Evolutionary conservation across 2,329 filamentous ascomycete species (phyloP).

Genomic region (Laburnicola sp.): DNA sequence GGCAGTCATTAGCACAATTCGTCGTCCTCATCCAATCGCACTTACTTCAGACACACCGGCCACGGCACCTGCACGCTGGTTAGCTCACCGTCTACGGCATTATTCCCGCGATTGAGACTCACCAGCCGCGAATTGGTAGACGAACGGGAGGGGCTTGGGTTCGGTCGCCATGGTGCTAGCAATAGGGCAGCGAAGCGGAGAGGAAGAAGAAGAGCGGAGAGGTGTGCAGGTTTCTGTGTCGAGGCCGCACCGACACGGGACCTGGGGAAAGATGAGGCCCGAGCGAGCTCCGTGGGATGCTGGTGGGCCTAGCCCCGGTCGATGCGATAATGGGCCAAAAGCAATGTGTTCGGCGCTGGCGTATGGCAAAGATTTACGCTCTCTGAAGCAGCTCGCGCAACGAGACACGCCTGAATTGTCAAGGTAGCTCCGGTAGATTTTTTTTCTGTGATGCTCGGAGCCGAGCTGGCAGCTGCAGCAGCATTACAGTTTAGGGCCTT

Average conservation of each 20-base stretch:
- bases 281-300: slow-evolving; percentile 33
- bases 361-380: too few relatives aligned
- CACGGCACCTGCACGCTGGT: slow-evolving; percentile 69
- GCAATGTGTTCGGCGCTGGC: slow-evolving; percentile 1
- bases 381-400: too few relatives aligned
- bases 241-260: slow-evolving; percentile 19
- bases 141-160: slow-evolving; percentile 78
- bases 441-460: too few relatives aligned
- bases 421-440: too few relatives aligned
- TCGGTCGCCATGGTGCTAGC: slow-evolving; percentile 52
- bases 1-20: slow-evolving; percentile 31
- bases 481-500: too few relatives aligned
- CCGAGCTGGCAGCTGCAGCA: too few relatives aligned
- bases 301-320: slow-evolving; percentile 25
- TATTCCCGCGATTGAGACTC: slow-evolving; percentile 44
- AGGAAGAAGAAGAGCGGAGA: slow-evolving; percentile 14
- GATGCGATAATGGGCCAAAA: slow-evolving; percentile 20
- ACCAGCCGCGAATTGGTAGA: slow-evolving; percentile 95
- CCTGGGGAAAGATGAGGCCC: slow-evolving; percentile 32
- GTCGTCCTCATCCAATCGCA: slow-evolving; percentile 22
- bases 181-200: slow-evolving; percentile 12
- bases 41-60: slow-evolving; percentile 96
- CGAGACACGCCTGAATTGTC: too few relatives aligned
- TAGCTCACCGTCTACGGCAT: slow-evolving; percentile 26
- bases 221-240: slow-evolving; percentile 12